phyloP scores from a whole-genome alignment of 2,329 filamentous ascomycete species.

The Fusarium neocosmosporiellum region DNA sequence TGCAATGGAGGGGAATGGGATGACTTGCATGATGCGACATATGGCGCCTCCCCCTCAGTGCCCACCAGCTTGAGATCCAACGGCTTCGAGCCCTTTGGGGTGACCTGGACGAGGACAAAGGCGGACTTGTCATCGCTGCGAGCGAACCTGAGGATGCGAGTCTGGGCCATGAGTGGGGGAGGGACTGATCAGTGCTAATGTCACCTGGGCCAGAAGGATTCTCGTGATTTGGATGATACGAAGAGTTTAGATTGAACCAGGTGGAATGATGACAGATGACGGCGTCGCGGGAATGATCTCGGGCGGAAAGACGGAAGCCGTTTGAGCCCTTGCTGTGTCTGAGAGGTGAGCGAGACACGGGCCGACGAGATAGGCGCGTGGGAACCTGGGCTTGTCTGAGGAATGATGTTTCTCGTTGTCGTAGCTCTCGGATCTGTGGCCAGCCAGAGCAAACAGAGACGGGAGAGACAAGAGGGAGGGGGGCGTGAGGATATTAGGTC shows the following conservation, averaged over 20 bases:
- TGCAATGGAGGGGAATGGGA: constrained; percentile 28
- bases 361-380: constrained; percentile 27
- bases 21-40: constrained; percentile 66
- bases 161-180: constrained; percentile 37
- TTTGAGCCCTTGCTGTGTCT: constrained; percentile 15
- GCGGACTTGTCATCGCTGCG: constrained; percentile 63
- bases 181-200: constrained; percentile 6
- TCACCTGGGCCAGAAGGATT: constrained; percentile 10
- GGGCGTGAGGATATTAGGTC: constrained; percentile 3
- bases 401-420: constrained; percentile 25
- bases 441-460: not conserved
- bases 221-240: constrained; percentile 10
- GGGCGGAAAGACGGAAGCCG: constrained; percentile 15
- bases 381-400: constrained; percentile 16
- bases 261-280: constrained; percentile 33
- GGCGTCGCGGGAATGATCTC: constrained; percentile 17
- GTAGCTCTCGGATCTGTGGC: not conserved
- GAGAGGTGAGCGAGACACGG: constrained; percentile 32
- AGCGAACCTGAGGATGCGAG: constrained; percentile 66
- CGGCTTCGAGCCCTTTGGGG: constrained; percentile 59
- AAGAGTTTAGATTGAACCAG: constrained; percentile 21
- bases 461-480: not conserved
- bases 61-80: constrained; percentile 75
- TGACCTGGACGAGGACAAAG: constrained; percentile 71
- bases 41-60: constrained; percentile 74